Evolutionary conservation across 805 yeast species (phyloP), one percentile per base, ranked within the genome.

Genomic region (Wickerhamiella spandovensis): DNA sequence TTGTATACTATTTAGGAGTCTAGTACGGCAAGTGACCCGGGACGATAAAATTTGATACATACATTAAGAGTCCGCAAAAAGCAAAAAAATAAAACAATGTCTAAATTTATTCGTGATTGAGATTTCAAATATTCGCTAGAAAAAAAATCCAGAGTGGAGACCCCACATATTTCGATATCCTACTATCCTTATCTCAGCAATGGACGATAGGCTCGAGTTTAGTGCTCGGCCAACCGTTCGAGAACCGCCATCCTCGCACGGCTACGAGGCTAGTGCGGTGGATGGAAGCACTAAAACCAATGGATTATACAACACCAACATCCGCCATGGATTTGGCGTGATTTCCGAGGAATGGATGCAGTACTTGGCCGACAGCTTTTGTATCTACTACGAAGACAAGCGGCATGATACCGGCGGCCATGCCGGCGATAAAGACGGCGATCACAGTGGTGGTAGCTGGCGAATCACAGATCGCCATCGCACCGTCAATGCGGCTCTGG

Each of bases 401-500:
- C 77, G 97, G 46, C 96, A 92, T 64, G 83, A 81, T 56, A 84
- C 96, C 1, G 84, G 86, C 53, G 95, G 95, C 20, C 69, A 75
- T 7, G 69, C 79, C 1, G 76, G 72, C 9, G 79, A 73, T 28
- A 81, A 77, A 59, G 74, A 73, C 55, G 81, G 84, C 2, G 47
- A 50, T 17, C 13, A 35, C n/a, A 35, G 20, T 9, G 39, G 39
- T 2, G 67, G 78, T 2, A 97, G 90, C 62, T 92, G 98, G 98
- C 84, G 94, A 56, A 84, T 87, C 74, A 79, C 82, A 53, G 95
- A 88, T 57, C 77, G 96, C 43, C 95, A 84, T 61, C 84, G 89
- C 62, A 92, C 98, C 1, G 87, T 89, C 12, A 81, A 85, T 49
- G 98, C 97, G 0, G 97, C 95, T 15, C 70, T 92, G 8, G 88